These are phyloP conservation scores for Flaveria sonorensis DNA, from an alignment of 129 eudicot species.

Conservation along the genomic window DNA sequence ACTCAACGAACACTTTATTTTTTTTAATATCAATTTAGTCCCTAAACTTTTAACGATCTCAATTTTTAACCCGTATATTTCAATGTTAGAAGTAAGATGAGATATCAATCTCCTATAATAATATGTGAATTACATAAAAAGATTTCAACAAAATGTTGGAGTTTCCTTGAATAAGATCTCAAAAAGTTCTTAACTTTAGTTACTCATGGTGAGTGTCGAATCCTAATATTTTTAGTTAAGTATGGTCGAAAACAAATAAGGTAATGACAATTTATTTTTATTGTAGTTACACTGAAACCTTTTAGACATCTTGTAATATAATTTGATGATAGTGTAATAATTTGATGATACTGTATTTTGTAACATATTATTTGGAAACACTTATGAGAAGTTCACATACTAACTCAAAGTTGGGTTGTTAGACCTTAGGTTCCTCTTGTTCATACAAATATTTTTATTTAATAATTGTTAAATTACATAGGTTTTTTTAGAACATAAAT, in stretches of 20 bases:
- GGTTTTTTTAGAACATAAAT: not conserved
- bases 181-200: no score
- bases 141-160: not conserved
- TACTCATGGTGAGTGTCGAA: no score
- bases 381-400: no score
- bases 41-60: not conserved
- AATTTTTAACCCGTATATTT: not conserved
- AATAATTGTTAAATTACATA: not conserved
- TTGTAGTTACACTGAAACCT: no score
- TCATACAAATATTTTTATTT: not conserved
- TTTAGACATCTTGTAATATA: no score
- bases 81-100: not conserved
- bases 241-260: not conserved
- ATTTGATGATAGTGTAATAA: no score
- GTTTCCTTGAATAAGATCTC: no score
- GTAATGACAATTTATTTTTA: no score
- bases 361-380: no score
- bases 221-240: not conserved
- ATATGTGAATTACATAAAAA: not conserved
- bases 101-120: no score
- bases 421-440: not conserved
- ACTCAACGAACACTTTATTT: not conserved
- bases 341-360: no score
- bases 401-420: not conserved
- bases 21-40: not conserved